Base-by-base conservation (phyloP, 2,329 filamentous ascomycete species). In the Aciculosporium take region DNA sequence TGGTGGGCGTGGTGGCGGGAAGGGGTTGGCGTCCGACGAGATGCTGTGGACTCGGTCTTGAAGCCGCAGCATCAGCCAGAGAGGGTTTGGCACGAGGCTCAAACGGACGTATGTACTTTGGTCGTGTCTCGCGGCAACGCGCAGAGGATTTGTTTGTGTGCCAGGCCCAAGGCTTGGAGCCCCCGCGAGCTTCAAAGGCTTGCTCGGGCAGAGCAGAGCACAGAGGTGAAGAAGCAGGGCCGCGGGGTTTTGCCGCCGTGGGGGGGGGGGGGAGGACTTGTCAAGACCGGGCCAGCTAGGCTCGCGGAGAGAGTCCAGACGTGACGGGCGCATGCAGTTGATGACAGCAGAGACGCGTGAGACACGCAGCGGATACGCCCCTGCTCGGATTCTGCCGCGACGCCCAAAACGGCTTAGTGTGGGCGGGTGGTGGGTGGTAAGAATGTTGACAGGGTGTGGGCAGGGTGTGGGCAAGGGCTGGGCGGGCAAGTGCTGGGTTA, bases 391-490 rank as follows among this genome's bases (percentile, higher is more conserved):
- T 52, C 53, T 53, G 54, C 56, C 50, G 47, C 48, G 51, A 49
- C 46, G 46, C 55, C 51, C 45, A 44, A 50, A 53, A 42, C 15
- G 49, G 55, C 29, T 47, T 59, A 59, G 56, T 44, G 51, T 39
- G 23, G 21, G 28, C 32, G 24, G 30, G 18, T 28, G 3, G 10
- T n/a, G n/a, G n/a, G n/a, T n/a, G n/a, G n/a, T n/a, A n/a, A n/a
- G n/a, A n/a, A n/a, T n/a, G n/a, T n/a, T n/a, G n/a, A n/a, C n/a
- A n/a, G n/a, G n/a, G n/a, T n/a, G n/a, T 17, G 9, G 29, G 13
- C n/a, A 30, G 28, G 28, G 15, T 29, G 28, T n/a, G 13, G 15
- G 5, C 9, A 28, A 28, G 28, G 13, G 28, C n/a, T n/a, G n/a
- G n/a, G n/a, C n/a, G n/a, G n/a, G n/a, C n/a, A n/a, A n/a, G n/a